phyloP scores from a whole-genome alignment of 257 asterid genomes.

The Primulina huaijiensis region DNA sequence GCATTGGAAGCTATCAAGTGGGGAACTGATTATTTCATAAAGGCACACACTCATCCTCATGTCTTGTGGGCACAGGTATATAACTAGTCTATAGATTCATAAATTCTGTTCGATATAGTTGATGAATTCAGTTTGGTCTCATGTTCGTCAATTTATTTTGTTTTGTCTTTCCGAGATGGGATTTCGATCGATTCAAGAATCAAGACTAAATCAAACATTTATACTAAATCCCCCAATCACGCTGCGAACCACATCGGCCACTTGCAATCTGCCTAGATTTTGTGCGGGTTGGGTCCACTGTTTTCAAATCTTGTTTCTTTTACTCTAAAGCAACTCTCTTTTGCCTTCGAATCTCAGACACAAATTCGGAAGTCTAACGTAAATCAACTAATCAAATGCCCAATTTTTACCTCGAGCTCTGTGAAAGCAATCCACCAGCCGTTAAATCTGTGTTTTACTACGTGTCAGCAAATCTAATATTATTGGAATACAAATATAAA shows the following conservation, averaged over 20 bases:
- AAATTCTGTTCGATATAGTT: too few species aligned
- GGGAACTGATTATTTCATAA: conserved; percentile 93
- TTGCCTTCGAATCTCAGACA: conserved; percentile 27
- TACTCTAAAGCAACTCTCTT: conserved; percentile 2
- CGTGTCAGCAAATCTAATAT: too few species aligned
- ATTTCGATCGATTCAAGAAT: background rate
- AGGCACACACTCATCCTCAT: conserved; percentile 75
- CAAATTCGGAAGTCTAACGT: background rate
- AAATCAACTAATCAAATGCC: conserved; percentile 15
- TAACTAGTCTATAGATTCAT: background rate
- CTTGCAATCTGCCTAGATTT: conserved; percentile 21
- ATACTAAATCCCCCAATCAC: conserved; percentile 36
- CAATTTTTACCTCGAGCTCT: conserved; percentile 26
- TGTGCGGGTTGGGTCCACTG: conserved; percentile 37
- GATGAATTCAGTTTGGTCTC: background rate
- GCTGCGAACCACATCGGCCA: conserved; percentile 30
- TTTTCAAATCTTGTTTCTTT: conserved; percentile 20
- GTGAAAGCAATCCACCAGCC: conserved; percentile 16
- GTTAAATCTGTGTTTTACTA: background rate
- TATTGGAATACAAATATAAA: too few species aligned
- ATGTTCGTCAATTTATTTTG: too few species aligned
- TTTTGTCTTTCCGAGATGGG: background rate
- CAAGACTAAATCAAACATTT: background rate
- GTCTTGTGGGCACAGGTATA: conserved; percentile 88
- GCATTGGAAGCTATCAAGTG: conserved; percentile 86